Conservation (phyloP, 176 grass and related monocot species). For the Aechmea fasciata region DNA sequence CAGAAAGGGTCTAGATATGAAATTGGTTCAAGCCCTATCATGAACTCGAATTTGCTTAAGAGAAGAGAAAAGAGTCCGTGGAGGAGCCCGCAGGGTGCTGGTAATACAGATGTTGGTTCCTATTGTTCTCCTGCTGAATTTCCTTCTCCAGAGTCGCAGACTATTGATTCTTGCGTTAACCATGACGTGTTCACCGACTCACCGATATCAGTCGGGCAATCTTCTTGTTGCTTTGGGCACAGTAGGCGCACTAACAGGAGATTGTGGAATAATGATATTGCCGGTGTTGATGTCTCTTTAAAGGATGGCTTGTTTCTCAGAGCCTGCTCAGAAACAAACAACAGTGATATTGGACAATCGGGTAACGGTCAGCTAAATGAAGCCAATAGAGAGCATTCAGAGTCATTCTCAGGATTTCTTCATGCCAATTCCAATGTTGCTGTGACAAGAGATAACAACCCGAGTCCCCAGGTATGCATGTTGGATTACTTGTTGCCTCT, state of each 20-base stretch:
- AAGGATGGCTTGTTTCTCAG: constrained; percentile 78
- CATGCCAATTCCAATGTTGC: constrained; percentile 17
- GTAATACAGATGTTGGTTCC: not conserved
- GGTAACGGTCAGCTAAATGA: constrained; percentile 34
- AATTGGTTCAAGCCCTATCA: constrained; percentile 43
- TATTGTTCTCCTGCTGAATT: constrained; percentile 15
- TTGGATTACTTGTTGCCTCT: not conserved
- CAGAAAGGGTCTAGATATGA: constrained; percentile 84
- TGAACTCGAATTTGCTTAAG: constrained; percentile 31
- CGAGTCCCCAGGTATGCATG: constrained; percentile 47
- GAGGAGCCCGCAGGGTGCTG: constrained; percentile 21
- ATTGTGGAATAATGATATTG: constrained; percentile 54
- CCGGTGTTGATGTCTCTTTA: constrained; percentile 66
- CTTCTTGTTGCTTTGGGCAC: constrained; percentile 46
- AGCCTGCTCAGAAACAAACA: constrained; percentile 29
- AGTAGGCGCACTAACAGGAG: constrained; percentile 51
- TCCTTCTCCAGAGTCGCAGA: constrained; percentile 63
- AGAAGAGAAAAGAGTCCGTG: constrained; percentile 51
- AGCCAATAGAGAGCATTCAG: constrained; percentile 28
- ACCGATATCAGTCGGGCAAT: constrained; percentile 40
- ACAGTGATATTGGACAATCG: constrained; percentile 36
- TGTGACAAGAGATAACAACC: constrained; percentile 33
- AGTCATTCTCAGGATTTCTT: constrained; percentile 60
- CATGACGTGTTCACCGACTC: constrained; percentile 43
- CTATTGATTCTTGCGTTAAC: constrained; percentile 67